Evolutionary conservation across 371 early-diverging fungal genomes (phyloP).

Genomic region (Syncephalastrum monosporum): DNA sequence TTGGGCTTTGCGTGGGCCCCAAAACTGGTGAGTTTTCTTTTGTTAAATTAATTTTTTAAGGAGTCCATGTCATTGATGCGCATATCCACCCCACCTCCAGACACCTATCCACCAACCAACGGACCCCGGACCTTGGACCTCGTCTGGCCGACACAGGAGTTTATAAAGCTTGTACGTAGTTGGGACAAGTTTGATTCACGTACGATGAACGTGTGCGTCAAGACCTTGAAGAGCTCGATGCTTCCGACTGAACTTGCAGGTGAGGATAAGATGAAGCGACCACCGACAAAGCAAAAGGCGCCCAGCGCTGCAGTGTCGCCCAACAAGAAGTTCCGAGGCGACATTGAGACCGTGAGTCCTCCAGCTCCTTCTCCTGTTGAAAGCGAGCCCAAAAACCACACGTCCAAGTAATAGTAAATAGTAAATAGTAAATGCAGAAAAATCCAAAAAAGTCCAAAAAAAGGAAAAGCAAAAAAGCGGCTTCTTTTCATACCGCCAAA

Average conservation of each 20-base stretch:
- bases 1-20: conserved; percentile 72
- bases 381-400: too few relatives aligned
- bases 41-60: not conserved
- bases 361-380: too few relatives aligned
- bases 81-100: not conserved
- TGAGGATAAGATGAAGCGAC: conserved; percentile 42
- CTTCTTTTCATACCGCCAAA: conserved; percentile 4
- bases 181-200: conserved; percentile 78
- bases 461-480: conserved; percentile 3
- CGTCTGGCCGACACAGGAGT: conserved; percentile 78
- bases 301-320: too few relatives aligned
- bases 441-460: conserved; percentile 1
- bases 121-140: conserved; percentile 62
- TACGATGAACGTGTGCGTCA: conserved; percentile 69
- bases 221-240: conserved; percentile 59
- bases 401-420: too few relatives aligned
- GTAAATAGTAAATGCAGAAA: not conserved
- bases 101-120: not conserved
- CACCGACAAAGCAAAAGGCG: conserved; percentile 16
- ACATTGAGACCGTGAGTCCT: too few relatives aligned
- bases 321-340: conserved; percentile 3
- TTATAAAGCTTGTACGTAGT: conserved; percentile 70
- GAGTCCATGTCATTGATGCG: not conserved
- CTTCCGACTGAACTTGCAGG: conserved; percentile 47
- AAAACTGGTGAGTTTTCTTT: conserved; percentile 36